These are phyloP conservation scores for Ascomycota sp. DNA, from an alignment of 2,329 filamentous ascomycete species.

Conservation along the genomic window DNA sequence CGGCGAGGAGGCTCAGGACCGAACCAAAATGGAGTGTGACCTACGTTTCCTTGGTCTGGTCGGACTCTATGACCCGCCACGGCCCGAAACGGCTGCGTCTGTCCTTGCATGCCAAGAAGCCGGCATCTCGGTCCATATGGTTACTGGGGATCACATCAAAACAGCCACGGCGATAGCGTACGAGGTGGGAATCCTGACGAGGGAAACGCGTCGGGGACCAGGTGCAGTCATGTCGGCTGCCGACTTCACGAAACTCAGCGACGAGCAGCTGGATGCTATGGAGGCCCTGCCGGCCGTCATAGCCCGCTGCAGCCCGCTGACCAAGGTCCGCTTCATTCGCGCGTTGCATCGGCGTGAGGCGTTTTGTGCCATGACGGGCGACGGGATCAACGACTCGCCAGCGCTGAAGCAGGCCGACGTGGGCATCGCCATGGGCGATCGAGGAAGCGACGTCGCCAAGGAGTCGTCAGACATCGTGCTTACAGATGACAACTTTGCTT, in stretches of 20 bases:
- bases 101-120: constrained; percentile 35
- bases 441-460: constrained; percentile 51
- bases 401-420: constrained; percentile 52
- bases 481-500: constrained; percentile 74
- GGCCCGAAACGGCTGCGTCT: constrained; percentile 39
- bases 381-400: constrained; percentile 54
- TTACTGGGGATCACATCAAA: constrained; percentile 46
- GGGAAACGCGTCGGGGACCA: constrained; percentile 13
- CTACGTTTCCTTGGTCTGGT: constrained; percentile 47
- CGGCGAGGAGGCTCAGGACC: constrained; percentile 19
- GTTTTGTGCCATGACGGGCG: constrained; percentile 54
- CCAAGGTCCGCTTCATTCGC: constrained; percentile 55
- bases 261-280: constrained; percentile 39
- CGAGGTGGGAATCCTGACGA: constrained; percentile 37
- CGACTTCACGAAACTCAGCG: constrained; percentile 37
- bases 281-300: constrained; percentile 41
- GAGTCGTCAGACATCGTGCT: constrained; percentile 75
- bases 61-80: constrained; percentile 50
- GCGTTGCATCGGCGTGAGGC: constrained; percentile 45
- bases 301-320: constrained; percentile 45
- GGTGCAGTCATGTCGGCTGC: constrained; percentile 36
- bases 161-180: constrained; percentile 43
- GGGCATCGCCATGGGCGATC: constrained; percentile 51
- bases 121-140: constrained; percentile 45
- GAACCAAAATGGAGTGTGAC: constrained; percentile 29